phyloP scores from a whole-genome alignment of 2,329 filamentous ascomycete genomes.

The Harringtonia lauricola region DNA sequence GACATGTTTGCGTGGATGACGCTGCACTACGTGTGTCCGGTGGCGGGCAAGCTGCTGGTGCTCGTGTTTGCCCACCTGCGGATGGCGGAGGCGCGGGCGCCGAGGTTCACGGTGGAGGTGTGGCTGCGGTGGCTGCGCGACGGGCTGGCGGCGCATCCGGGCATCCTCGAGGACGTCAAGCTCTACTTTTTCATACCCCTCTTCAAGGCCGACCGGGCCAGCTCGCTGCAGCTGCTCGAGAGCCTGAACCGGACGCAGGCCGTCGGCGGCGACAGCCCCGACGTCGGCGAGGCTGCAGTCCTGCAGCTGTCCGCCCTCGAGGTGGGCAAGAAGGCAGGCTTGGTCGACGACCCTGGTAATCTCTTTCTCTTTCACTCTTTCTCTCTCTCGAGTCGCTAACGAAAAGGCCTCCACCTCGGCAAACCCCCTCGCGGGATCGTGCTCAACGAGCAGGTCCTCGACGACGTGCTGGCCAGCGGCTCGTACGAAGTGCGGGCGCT shows the following conservation, averaged over 20 bases:
- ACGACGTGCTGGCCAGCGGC: constrained; percentile 40
- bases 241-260: constrained; percentile 26
- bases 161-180: constrained; percentile 50
- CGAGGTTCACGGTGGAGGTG: constrained; percentile 24
- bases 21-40: constrained; percentile 45
- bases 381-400: too few relatives aligned
- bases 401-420: too few relatives aligned
- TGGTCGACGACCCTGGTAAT: constrained; percentile 56
- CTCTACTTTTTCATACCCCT: constrained; percentile 53
- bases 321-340: constrained; percentile 56
- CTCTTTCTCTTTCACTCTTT: too few relatives aligned
- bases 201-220: constrained; percentile 44
- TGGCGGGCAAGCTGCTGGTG: constrained; percentile 50
- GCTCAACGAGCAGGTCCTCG: constrained; percentile 33
- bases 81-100: constrained; percentile 14
- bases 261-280: constrained; percentile 22
- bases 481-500: constrained; percentile 61
- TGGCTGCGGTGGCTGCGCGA: constrained; percentile 48
- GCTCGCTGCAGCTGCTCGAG: constrained; percentile 46
- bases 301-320: constrained; percentile 59
- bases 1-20: constrained; percentile 37
- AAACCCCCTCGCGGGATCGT: constrained; percentile 17
- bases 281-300: constrained; percentile 42
- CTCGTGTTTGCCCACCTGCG: constrained; percentile 40
- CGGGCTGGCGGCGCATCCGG: constrained; percentile 34